These are phyloP conservation scores for Aspergillus fumigatiaffinis DNA, from an alignment of 2,329 filamentous ascomycete genomes.

Conservation along the genomic window DNA sequence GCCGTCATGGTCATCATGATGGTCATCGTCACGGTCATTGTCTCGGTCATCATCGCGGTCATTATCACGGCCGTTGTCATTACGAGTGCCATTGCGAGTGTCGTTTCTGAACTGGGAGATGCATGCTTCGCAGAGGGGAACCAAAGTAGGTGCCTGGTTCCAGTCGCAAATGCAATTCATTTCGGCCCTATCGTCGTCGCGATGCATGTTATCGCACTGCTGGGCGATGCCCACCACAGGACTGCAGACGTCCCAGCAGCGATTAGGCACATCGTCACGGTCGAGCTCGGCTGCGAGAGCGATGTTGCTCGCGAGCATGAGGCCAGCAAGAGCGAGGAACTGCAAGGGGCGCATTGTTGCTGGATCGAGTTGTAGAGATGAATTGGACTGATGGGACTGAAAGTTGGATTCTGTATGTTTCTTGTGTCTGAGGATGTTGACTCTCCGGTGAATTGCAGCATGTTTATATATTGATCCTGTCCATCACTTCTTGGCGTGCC, in stretches of 20 bases:
- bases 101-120: slow-evolving; percentile 24
- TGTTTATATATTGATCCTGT: neutral
- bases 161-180: slow-evolving; percentile 27
- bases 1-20: slow-evolving; percentile 10
- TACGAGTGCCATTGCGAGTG: slow-evolving; percentile 3
- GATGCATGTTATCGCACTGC: slow-evolving; percentile 20
- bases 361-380: neutral
- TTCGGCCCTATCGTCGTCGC: slow-evolving; percentile 23
- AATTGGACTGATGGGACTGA: neutral
- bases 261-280: slow-evolving; percentile 24
- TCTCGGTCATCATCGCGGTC: slow-evolving; percentile 10
- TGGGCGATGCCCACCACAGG: slow-evolving; percentile 20
- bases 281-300: slow-evolving; percentile 24
- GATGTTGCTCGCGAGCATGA: slow-evolving; percentile 21
- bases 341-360: slow-evolving; percentile 20
- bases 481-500: neutral
- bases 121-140: slow-evolving; percentile 31
- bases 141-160: slow-evolving; percentile 20
- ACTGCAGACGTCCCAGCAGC: slow-evolving; percentile 25
- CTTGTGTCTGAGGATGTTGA: neutral
- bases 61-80: slow-evolving; percentile 3
- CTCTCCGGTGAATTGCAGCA: neutral
- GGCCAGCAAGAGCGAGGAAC: slow-evolving; percentile 20
- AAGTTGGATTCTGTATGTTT: neutral
- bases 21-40: slow-evolving; percentile 7